These are phyloP conservation scores for Passiflora organensis DNA, from an alignment of 345 rosid genomes.

Conservation along the genomic window DNA sequence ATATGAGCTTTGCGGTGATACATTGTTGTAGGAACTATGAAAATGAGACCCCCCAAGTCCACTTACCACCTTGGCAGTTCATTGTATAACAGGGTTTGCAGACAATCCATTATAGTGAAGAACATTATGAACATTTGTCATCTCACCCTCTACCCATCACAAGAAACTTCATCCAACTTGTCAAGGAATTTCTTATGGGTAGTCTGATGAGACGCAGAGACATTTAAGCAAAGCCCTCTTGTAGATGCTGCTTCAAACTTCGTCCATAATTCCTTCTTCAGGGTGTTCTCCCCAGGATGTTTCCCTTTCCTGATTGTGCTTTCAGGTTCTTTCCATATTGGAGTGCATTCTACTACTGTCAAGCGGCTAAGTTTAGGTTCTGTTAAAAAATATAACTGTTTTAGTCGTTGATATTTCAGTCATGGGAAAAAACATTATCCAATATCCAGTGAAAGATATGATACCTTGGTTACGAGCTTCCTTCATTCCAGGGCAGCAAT, in stretches of 20 bases:
- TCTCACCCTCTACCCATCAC: conserved; percentile 25
- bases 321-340: conserved; percentile 48
- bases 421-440: conserved; percentile 3
- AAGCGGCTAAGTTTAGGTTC: conserved; percentile 21
- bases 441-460: not conserved
- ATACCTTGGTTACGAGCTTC: conserved; percentile 18
- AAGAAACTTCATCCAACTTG: conserved; percentile 82
- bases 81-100: too few relatives aligned
- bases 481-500: conserved; percentile 13
- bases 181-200: conserved; percentile 71
- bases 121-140: not conserved
- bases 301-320: conserved; percentile 47
- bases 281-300: conserved; percentile 76
- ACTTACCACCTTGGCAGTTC: too few relatives aligned
- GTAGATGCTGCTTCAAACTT: conserved; percentile 81
- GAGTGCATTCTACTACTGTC: conserved; percentile 49
- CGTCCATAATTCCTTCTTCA: conserved; percentile 93
- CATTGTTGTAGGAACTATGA: too few relatives aligned
- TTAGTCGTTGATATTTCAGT: not conserved
- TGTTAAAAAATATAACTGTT: conserved; percentile 16
- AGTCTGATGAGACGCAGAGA: conserved; percentile 24
- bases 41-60: too few relatives aligned
- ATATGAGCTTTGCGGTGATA: too few relatives aligned
- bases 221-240: conserved; percentile 23
- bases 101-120: too few relatives aligned